A percentile compares a stretch with the other conserved stretches of the same genome.
Evolutionary conservation across 1,284 basidiomycete species (phyloP).

Genomic region (Malassezia japonica): DNA sequence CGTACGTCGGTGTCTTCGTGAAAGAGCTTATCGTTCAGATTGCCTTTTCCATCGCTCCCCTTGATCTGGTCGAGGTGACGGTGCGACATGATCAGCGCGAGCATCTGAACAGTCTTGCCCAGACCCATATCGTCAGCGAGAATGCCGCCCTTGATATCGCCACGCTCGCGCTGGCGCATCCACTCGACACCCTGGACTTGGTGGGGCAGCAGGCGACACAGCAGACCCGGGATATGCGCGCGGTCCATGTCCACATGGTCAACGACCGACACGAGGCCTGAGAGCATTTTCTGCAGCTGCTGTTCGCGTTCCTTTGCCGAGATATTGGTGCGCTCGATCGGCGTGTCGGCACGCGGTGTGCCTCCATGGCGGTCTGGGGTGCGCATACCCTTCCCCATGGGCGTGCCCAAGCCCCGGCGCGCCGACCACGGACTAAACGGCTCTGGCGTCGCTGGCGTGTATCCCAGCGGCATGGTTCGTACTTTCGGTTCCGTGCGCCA

Average conservation of each 20-base stretch:
- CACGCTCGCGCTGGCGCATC: conserved; percentile 75
- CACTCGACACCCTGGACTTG: conserved; percentile 73
- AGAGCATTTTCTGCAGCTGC: conserved; percentile 31
- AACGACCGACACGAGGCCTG: conserved; percentile 30
- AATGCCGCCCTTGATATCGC: conserved; percentile 68
- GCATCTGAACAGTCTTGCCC: conserved; percentile 67
- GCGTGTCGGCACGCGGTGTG: neutral
- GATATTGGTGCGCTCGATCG: conserved; percentile 10
- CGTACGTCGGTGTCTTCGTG: too few relatives aligned
- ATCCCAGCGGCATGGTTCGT: conserved; percentile 14
- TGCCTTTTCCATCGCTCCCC: neutral
- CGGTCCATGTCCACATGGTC: conserved; percentile 21
- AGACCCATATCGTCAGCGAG: conserved; percentile 66
- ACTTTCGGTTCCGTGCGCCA: conserved; percentile 15
- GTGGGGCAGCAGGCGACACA: conserved; percentile 69
- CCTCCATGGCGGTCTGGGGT: neutral
- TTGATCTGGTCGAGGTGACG: neutral
- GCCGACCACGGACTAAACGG: neutral
- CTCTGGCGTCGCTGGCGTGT: neutral
- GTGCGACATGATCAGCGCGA: conserved; percentile 62
- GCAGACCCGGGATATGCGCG: conserved; percentile 38
- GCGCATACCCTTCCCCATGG: neutral
- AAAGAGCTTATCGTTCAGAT: too few relatives aligned
- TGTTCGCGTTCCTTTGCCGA: conserved; percentile 28
- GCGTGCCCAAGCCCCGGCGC: neutral